A percentile compares a stretch with the other conserved stretches of the same genome.
These are phyloP conservation scores for Gynostemma pentaphyllum DNA, from an alignment of 306 rosid species.

Conservation along the genomic window DNA sequence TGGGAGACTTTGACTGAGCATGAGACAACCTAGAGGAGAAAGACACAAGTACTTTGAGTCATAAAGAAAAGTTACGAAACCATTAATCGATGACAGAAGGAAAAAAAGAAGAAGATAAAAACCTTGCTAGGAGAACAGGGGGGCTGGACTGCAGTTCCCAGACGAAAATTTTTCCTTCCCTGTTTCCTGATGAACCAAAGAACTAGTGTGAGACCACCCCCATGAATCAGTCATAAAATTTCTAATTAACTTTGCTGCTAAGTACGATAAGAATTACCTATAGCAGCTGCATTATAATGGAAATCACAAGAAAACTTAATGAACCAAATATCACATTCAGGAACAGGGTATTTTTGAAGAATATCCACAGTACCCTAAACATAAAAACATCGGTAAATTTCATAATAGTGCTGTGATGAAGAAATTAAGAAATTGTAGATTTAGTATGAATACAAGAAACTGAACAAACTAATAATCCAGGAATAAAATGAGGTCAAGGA, in stretches of 20 bases:
- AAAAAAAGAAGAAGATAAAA: neutral
- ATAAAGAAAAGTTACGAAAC: neutral
- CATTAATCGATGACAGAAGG: too few species aligned
- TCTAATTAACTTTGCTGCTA: too few species aligned
- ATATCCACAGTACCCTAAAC: conserved; percentile 70
- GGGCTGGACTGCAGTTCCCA: conserved; percentile 98
- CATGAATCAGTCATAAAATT: neutral
- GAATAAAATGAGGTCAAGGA: conserved; percentile 8
- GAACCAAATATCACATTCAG: conserved; percentile 96
- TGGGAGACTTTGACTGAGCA: conserved; percentile 75
- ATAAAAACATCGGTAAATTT: conserved; percentile 9
- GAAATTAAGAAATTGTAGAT: neutral
- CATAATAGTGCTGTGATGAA: neutral
- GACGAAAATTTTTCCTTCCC: conserved; percentile 78
- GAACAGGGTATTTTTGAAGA: conserved; percentile 95
- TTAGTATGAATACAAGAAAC: neutral
- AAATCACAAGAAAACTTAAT: conserved; percentile 94
- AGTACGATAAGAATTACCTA: conserved; percentile 42
- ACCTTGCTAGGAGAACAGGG: conserved; percentile 71
- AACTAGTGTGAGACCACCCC: neutral
- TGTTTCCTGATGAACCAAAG: conserved; percentile 45
- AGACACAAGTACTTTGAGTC: conserved; percentile 2
- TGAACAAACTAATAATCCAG: neutral
- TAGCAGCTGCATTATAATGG: conserved; percentile 58
- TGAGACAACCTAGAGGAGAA: conserved; percentile 51